These are phyloP conservation scores for Orbilia oligospora DNA, from an alignment of 2,329 filamentous ascomycete species.

Conservation along the genomic window DNA sequence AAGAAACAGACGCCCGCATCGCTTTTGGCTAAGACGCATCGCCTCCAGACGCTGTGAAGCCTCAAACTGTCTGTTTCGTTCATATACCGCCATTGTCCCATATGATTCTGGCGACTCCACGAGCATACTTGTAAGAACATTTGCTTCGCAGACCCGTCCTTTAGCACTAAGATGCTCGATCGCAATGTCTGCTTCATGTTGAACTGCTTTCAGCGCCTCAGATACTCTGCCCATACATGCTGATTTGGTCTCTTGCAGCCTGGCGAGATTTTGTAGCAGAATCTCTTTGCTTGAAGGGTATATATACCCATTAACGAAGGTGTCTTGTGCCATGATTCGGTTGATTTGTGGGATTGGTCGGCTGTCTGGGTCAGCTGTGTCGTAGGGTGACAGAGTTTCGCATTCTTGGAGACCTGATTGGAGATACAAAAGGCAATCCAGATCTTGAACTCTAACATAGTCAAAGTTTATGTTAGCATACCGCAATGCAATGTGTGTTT, in stretches of 20 bases:
- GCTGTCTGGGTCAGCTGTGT: background rate
- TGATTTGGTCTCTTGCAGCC: background rate
- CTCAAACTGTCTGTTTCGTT: background rate
- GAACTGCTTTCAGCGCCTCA: background rate
- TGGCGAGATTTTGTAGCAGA: background rate
- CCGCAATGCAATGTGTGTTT: too few relatives aligned
- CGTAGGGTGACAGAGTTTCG: background rate
- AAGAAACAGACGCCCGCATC: background rate
- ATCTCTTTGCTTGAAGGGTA: background rate
- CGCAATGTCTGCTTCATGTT: background rate
- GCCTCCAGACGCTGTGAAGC: background rate
- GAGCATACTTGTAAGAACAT: background rate
- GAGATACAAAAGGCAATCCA: slow-evolving; percentile 17
- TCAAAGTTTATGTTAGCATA: too few relatives aligned
- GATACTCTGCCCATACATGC: background rate
- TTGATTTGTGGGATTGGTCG: background rate
- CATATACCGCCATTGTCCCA: background rate
- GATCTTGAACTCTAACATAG: background rate
- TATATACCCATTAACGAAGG: background rate
- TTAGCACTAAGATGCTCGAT: background rate
- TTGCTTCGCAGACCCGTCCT: background rate
- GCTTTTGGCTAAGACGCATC: background rate
- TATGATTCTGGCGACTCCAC: slow-evolving; percentile 1
- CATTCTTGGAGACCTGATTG: background rate
- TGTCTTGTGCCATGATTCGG: background rate